These are phyloP conservation scores for Physaria fendleri DNA, from an alignment of 345 rosid species.

Conservation along the genomic window DNA sequence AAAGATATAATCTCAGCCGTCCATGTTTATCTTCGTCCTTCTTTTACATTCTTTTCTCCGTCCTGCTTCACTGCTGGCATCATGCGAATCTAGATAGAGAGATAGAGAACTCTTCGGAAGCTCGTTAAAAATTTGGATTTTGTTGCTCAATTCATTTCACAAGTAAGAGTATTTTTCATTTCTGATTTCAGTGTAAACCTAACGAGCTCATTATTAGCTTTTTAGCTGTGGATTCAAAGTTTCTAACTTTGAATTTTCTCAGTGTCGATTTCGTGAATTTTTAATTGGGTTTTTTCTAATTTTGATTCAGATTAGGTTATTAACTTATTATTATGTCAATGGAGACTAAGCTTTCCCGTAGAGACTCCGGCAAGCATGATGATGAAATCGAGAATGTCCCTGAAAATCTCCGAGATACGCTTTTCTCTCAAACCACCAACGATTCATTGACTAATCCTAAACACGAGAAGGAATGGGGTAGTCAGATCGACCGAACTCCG, in stretches of 20 bases:
- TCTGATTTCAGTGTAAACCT: neutral
- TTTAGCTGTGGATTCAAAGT: neutral
- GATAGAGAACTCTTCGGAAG: conserved; percentile 9
- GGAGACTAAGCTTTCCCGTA: conserved; percentile 54
- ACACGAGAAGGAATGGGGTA: conserved; percentile 36
- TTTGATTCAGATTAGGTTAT: neutral
- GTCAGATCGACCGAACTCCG: conserved; percentile 56
- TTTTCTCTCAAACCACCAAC: conserved; percentile 36
- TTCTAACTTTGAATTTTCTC: neutral
- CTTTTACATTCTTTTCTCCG: conserved; percentile 6
- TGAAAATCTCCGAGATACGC: conserved; percentile 43
- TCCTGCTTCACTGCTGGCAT: conserved; percentile 23
- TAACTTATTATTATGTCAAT: conserved; percentile 46
- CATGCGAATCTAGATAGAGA: conserved; percentile 22
- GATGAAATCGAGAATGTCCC: conserved; percentile 76
- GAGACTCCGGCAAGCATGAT: conserved; percentile 48
- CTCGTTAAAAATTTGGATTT: conserved; percentile 21
- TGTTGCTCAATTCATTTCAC: conserved; percentile 38
- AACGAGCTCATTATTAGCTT: neutral
- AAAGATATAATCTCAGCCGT: conserved; percentile 42
- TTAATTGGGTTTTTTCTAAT: neutral
- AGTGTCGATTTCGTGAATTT: neutral
- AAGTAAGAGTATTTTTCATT: conserved; percentile 30
- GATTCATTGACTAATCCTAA: conserved; percentile 39
- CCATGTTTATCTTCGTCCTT: conserved; percentile 15